Evolutionary conservation across 805 yeast genomes (phyloP), one percentile per base, ranked within the genome.

Genomic region (Saccharomycopsis olivae): DNA sequence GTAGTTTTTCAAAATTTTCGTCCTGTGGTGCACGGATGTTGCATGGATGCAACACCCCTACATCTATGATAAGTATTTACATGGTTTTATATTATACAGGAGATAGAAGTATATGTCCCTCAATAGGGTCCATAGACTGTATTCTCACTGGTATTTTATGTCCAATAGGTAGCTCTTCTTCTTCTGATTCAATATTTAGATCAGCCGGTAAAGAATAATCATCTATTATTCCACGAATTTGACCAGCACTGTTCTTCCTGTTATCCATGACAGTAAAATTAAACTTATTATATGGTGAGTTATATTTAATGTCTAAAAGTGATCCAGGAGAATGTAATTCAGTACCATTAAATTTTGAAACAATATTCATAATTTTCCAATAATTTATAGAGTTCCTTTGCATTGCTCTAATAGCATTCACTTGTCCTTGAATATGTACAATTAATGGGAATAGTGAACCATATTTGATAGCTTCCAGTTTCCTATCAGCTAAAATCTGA

Each of bases 381-480:
- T 60, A 39, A 53, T 60, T 24, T 53, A 32, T 49, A 56, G 46
- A 13, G 47, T 43, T 6, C 55, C 61, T 14, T 53, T 55, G 28
- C 54, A 50, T 15, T 49, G 38, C 62, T 25, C 38, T 41, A 11
- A 34, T 20, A n/a, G 5, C 64, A 66, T 31, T 61, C 54, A 14
- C 58, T 51, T 2, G 75, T 68, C 19, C 56, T 40, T 64, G 70
- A 29, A 74, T 57, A 36, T 69, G 71, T 47, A 64, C 49, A 23
- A 23, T 23, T 10, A 23, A 23, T 8, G 25, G 25, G n/a, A n/a
- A n/a, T n/a, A n/a, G n/a, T n/a, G n/a, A n/a, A n/a, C n/a, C n/a
- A n/a, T n/a, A n/a, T n/a, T n/a, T n/a, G n/a, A n/a, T n/a, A n/a
- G n/a, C n/a, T n/a, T n/a, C n/a, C n/a, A n/a, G n/a, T 8, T 6